phyloP scores from a whole-genome alignment of 2,329 filamentous ascomycete genomes.

The Xylaria sp. region DNA sequence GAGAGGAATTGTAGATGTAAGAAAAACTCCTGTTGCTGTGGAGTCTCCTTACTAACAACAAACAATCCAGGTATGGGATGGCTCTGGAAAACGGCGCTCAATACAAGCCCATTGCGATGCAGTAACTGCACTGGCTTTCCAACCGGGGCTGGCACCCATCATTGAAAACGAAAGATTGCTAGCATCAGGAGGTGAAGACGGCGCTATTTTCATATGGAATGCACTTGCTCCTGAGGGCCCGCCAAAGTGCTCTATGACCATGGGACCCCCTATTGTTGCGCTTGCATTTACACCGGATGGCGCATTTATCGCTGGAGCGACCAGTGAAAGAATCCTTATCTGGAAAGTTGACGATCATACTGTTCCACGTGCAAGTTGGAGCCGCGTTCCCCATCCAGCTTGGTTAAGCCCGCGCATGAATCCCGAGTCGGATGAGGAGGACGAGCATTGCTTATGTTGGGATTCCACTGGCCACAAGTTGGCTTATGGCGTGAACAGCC shows the following conservation, averaged over 20 bases:
- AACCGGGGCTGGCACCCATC: conserved; percentile 59
- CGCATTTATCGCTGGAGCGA: conserved; percentile 71
- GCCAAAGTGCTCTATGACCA: conserved; percentile 69
- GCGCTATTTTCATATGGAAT: conserved; percentile 72
- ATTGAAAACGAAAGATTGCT: conserved; percentile 65
- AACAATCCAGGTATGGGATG: conserved; percentile 63
- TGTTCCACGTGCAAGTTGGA: conserved; percentile 71
- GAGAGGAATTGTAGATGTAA: conserved; percentile 69
- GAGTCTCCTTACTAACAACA: conserved; percentile 15
- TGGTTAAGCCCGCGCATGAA: conserved; percentile 68
- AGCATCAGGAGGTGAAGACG: conserved; percentile 71
- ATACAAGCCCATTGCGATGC: conserved; percentile 69
- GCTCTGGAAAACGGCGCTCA: conserved; percentile 62
- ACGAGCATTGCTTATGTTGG: conserved; percentile 71
- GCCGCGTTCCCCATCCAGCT: conserved; percentile 63
- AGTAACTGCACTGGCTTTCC: conserved; percentile 70
- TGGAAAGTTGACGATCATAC: conserved; percentile 72
- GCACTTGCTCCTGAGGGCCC: conserved; percentile 65
- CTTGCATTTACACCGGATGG: conserved; percentile 73
- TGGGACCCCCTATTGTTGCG: conserved; percentile 67
- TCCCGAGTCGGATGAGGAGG: conserved; percentile 66
- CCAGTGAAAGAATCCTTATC: conserved; percentile 67
- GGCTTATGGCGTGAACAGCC: conserved; percentile 71
- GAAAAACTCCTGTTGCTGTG: conserved; percentile 45
- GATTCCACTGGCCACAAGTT: conserved; percentile 70